A percentile compares a stretch with the other conserved stretches of the same genome.
Evolutionary conservation across 306 rosid species (phyloP).

Genomic region (Begonia loranthoides): DNA sequence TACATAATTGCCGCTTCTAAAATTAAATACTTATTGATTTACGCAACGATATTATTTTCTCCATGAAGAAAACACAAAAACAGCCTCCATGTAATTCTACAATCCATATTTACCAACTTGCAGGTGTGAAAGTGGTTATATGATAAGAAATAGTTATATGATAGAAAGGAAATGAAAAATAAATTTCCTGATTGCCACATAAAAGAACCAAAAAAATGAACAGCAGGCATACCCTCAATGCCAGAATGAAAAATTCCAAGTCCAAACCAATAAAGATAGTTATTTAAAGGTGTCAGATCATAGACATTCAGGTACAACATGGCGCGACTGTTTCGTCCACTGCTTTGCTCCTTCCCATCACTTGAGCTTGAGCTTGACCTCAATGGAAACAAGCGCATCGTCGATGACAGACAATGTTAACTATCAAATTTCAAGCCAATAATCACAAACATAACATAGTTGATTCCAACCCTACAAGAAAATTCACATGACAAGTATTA

Average conservation of each 20-base stretch:
- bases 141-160: not conserved
- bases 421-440: constrained; percentile 5
- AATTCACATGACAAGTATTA: constrained; percentile 9
- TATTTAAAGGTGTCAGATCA: constrained; percentile 80
- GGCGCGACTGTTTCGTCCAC: constrained; percentile 16
- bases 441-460: constrained; percentile 31
- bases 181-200: not conserved
- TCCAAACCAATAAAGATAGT: constrained; percentile 70
- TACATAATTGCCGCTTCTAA: no score
- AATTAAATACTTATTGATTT: no score
- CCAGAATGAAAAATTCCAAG: constrained; percentile 86
- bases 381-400: constrained; percentile 66
- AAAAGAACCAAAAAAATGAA: not conserved
- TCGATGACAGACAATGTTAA: constrained; percentile 12
- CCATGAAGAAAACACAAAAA: no score
- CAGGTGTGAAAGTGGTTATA: no score
- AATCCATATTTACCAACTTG: no score
- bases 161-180: not conserved
- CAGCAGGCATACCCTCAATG: constrained; percentile 51
- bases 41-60: no score
- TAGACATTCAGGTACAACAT: constrained; percentile 78
- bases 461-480: constrained; percentile 9
- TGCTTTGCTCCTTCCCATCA: constrained; percentile 22
- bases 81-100: no score
- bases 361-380: constrained; percentile 29